phyloP scores from a whole-genome alignment of 441 rosid genomes.

The Theobroma grandiflorum region DNA sequence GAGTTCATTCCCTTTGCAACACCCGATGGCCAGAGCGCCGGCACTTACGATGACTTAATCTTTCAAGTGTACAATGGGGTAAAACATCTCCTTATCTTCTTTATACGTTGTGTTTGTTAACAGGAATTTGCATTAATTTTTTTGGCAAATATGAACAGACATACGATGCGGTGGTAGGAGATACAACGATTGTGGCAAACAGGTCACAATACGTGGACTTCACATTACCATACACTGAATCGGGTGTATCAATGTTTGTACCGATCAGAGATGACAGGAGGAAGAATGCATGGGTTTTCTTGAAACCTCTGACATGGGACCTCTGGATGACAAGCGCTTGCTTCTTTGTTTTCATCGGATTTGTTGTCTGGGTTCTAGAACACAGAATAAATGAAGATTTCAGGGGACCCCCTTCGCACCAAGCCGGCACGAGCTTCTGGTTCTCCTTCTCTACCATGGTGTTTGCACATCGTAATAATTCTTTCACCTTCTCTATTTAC shows the following conservation, averaged over 20 bases:
- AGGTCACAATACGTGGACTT: slow-evolving; percentile 63
- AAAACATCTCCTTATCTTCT: background rate
- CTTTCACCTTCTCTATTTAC: background rate
- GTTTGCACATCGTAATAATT: slow-evolving; percentile 62
- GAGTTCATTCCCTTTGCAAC: slow-evolving; percentile 46
- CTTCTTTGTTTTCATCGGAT: slow-evolving; percentile 57
- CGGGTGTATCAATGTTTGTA: slow-evolving; percentile 61
- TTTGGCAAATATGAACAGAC: slow-evolving; percentile 30
- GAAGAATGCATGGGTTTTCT: slow-evolving; percentile 50
- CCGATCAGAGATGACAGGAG: slow-evolving; percentile 38
- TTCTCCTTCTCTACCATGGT: slow-evolving; percentile 81
- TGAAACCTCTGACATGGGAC: slow-evolving; percentile 64
- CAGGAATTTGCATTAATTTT: too few relatives aligned
- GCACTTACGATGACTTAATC: slow-evolving; percentile 49
- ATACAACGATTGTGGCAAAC: slow-evolving; percentile 51
- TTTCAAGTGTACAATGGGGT: slow-evolving; percentile 57
- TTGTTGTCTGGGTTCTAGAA: slow-evolving; percentile 65
- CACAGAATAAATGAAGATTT: slow-evolving; percentile 68
- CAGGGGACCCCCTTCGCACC: slow-evolving; percentile 49
- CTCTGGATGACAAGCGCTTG: slow-evolving; percentile 57
- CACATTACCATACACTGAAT: slow-evolving; percentile 61
- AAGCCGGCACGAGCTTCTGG: slow-evolving; percentile 69
- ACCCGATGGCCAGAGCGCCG: slow-evolving; percentile 34
- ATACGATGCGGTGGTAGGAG: slow-evolving; percentile 65
- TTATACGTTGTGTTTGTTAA: background rate